These are phyloP conservation scores for Westerdykella ornata DNA, from an alignment of 2,329 filamentous ascomycete species.

Conservation along the genomic window DNA sequence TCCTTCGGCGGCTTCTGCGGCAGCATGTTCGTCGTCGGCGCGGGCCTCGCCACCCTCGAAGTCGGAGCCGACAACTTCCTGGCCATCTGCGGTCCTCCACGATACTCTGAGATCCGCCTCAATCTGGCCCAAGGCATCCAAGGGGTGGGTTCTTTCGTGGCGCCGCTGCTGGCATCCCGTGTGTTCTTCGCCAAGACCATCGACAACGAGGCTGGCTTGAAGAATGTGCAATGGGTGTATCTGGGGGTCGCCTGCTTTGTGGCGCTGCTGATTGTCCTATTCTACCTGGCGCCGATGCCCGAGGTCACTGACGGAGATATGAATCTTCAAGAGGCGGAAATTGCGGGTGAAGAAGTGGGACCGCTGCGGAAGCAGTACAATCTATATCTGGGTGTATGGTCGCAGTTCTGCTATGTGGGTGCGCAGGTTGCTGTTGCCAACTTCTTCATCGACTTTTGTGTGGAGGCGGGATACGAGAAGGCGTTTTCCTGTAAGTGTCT, in stretches of 20 bases:
- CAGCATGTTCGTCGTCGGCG: constrained; percentile 53
- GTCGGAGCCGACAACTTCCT: constrained; percentile 54
- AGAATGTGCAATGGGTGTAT: constrained; percentile 56
- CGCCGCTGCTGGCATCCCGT: constrained; percentile 49
- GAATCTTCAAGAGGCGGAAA: constrained; percentile 34
- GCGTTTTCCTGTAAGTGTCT: constrained; percentile 6
- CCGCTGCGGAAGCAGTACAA: constrained; percentile 16
- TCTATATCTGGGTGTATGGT: constrained; percentile 45
- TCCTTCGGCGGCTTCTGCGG: constrained; percentile 52
- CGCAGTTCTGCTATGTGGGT: constrained; percentile 52
- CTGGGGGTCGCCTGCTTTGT: constrained; percentile 53
- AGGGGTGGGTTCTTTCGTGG: constrained; percentile 50
- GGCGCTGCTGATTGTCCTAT: constrained; percentile 48
- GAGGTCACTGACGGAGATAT: constrained; percentile 53
- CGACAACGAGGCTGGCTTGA: constrained; percentile 36
- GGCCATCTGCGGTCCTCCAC: constrained; percentile 49
- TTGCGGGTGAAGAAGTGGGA: constrained; percentile 1
- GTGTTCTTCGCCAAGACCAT: constrained; percentile 48
- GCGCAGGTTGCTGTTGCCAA: constrained; percentile 49
- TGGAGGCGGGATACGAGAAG: constrained; percentile 9
- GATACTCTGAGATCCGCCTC: constrained; percentile 52
- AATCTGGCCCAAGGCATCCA: constrained; percentile 54
- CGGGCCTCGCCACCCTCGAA: constrained; percentile 51
- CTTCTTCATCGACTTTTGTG: constrained; percentile 29
- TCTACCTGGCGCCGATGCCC: constrained; percentile 52